Base-by-base conservation (phyloP, 1,284 basidiomycete species). In the Pseudomicrostroma phylloplanum region DNA sequence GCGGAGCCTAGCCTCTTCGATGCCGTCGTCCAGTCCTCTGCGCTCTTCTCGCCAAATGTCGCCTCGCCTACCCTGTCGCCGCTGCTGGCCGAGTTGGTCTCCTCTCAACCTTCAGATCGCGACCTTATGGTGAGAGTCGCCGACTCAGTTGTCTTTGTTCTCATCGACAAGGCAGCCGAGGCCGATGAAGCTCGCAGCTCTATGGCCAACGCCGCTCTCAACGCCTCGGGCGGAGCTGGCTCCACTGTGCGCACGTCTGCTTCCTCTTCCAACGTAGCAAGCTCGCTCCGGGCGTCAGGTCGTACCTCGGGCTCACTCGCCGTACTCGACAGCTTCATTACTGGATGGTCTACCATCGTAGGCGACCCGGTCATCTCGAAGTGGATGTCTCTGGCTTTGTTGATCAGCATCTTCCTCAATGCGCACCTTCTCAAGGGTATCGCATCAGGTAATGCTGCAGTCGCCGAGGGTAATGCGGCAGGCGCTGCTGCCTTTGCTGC, bases 281-380 rank as follows among this genome's bases (percentile, higher is more conserved):
- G 51, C 51, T 54, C 51, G 15, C 21, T 54, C 8, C 19, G 13
- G 21, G 51, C 51, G 6, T 54, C 51, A 15, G 21, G 51, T 25
- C 19, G 57, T 65, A 1, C 63, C 70, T 63, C 46, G 61, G 70
- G 56, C 40, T 55, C 57, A 13, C 40, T 64, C 7, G 80, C 81
- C 19, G 81, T 82, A 46, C 82, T 96, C 66, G 92, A 96, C 68
- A 84, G 86, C 66, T 92, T 96, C 82, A 91, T 96, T 89, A 87
- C 86, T 46, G 85, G 86, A n/a, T 97, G 93, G 94, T 91, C 91
- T 8, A 83, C 84, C n/a, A 86, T 97, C 67, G 92, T 96, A 59
- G 92, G 92, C 39, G 94, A 98, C 77, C 94, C 94, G 0, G 86
- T 97, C 60, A 82, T 98, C 70, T 89, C 87, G 75, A 98, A 98